These are phyloP conservation scores for Dicorynia guianensis DNA, from an alignment of 306 rosid species.

Conservation along the genomic window DNA sequence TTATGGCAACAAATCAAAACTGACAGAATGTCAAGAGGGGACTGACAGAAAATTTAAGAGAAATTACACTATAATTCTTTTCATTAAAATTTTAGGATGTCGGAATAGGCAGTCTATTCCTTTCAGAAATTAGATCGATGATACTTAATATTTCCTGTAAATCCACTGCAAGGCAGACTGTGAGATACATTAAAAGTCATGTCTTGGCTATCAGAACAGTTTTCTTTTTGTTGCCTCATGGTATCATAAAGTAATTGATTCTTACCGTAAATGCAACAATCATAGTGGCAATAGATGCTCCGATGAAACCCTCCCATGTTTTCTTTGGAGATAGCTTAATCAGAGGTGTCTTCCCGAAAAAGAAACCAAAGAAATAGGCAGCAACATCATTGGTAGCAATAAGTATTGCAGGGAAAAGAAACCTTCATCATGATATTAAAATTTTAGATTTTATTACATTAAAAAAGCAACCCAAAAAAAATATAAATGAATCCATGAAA, in stretches of 20 bases:
- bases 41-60: no score
- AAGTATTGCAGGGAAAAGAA: constrained; percentile 90
- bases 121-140: no score
- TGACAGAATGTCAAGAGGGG: no score
- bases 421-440: constrained; percentile 60
- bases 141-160: no score
- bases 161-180: no score
- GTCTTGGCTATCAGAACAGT: background rate
- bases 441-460: constrained; percentile 12
- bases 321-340: constrained; percentile 98
- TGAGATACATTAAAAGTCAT: no score
- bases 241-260: constrained; percentile 4
- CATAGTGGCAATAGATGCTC: constrained; percentile 92
- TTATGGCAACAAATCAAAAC: background rate
- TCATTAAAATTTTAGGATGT: no score
- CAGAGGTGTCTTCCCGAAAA: constrained; percentile 91
- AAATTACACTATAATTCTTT: no score
- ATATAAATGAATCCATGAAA: no score
- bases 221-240: background rate
- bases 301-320: constrained; percentile 99
- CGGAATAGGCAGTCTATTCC: no score
- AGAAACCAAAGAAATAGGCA: constrained; percentile 93
- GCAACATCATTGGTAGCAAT: constrained; percentile 92
- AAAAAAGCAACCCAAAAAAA: background rate
- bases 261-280: constrained; percentile 88